Base-by-base conservation (phyloP, 2,329 filamentous ascomycete species). In the Trichoderma atrobrunneum region DNA sequence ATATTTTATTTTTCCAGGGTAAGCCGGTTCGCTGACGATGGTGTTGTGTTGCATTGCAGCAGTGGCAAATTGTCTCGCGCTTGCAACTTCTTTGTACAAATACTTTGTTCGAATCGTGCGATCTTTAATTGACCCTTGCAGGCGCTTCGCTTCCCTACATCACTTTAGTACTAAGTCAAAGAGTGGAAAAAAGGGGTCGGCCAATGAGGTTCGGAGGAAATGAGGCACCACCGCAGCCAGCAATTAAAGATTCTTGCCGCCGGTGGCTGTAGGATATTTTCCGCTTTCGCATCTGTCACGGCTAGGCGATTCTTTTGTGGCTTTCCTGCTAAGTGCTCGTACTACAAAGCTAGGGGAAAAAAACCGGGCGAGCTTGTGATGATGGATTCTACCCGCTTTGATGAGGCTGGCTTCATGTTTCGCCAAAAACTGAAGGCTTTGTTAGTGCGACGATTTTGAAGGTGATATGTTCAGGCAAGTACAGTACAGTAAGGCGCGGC, bases 131-230 rank as follows among this genome's bases (percentile, higher is more conserved):
- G 64, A 67, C 48, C 65, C 34, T 26, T 48, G 65, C 56, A 60
- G 36, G 56, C 65, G 65, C 65, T 54, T 68, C 65, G 32, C 54
- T 68, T 59, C 34, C 54, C 65, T 68, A 60, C 51, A 28, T 30
- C 43, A 60, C 70, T 24, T 21, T 54, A 24, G 48, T 54, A 54
- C 48, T 54, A 21, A 70, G 57, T 43, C n/a, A 30, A 54, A 32
- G 66, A 26, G 30, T 54, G 11, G 16, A 28, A 64, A 69, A 72
- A 70, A 72, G 71, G 65, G 71, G 65, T 36, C 59, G 16, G 57
- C 71, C 71, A 72, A 60, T 72, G 32, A 61, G 24, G 26, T 26
- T 5, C 3, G 6, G 34, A 34, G 43, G 26, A 51, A 34, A 54
- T 54, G 63, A 66, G 39, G 28, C 36, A 59, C 61, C 68, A 71